phyloP scores from a whole-genome alignment of 73 alveolate species.

The Tetrahymena elliotti region DNA sequence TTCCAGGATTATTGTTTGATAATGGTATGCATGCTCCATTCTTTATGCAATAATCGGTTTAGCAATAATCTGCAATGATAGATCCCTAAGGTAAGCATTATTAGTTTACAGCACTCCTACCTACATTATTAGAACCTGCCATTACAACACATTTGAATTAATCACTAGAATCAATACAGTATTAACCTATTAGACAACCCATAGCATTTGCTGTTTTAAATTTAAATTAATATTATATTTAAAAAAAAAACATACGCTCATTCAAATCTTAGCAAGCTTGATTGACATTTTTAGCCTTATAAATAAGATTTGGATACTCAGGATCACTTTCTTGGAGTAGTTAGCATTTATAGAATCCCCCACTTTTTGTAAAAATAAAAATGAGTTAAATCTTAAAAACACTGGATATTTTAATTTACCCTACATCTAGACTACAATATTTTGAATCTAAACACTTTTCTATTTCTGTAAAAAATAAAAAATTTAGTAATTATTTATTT shows the following conservation, averaged over 20 bases:
- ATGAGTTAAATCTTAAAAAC: background rate
- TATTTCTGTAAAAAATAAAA: background rate
- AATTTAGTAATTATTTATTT: background rate
- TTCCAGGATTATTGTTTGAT: background rate
- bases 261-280: background rate
- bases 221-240: background rate
- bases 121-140: background rate
- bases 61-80: background rate
- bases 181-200: background rate
- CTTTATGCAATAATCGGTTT: background rate
- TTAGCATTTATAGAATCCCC: background rate
- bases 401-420: background rate
- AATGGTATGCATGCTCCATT: background rate
- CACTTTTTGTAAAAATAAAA: background rate
- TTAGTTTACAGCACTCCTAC: background rate
- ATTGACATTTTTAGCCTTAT: background rate
- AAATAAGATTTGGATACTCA: background rate
- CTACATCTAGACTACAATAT: background rate
- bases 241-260: background rate
- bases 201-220: background rate
- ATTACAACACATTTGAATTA: background rate
- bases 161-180: background rate
- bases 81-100: background rate
- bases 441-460: background rate
- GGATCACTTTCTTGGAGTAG: background rate